Evolutionary conservation across 306 rosid species (phyloP).

Genomic region (Inga laurina): DNA sequence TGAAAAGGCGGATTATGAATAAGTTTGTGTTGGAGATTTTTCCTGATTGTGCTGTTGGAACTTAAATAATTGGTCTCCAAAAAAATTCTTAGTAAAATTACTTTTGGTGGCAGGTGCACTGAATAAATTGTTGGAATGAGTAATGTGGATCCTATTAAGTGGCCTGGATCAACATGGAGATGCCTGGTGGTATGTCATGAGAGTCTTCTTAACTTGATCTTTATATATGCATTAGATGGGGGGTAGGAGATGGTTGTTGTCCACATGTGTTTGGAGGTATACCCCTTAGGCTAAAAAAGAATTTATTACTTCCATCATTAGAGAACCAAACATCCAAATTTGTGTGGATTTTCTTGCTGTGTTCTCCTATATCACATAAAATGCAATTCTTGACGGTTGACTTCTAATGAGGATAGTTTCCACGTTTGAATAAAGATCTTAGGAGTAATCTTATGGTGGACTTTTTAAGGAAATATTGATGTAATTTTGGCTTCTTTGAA

Average conservation of each 20-base stretch:
- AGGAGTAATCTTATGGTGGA: no score
- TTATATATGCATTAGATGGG: not conserved
- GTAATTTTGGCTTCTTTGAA: no score
- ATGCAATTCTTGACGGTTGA: not conserved
- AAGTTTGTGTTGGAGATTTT: conserved; percentile 46
- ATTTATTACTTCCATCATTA: not conserved
- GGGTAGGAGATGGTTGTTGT: not conserved
- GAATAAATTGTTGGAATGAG: conserved; percentile 73
- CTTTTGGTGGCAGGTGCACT: conserved; percentile 54
- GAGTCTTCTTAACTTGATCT: not conserved
- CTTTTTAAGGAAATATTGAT: no score
- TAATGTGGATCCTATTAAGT: conserved; percentile 76
- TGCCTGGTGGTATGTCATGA: conserved; percentile 60
- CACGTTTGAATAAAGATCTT: no score
- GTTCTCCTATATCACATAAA: not conserved
- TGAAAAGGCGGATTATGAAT: no score
- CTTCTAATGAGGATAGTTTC: no score
- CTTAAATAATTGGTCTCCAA: not conserved
- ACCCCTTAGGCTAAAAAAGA: not conserved
- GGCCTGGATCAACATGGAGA: conserved; percentile 95
- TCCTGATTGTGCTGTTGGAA: conserved; percentile 18
- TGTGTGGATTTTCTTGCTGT: not conserved
- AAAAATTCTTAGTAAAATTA: conserved; percentile 13
- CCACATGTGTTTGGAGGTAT: not conserved
- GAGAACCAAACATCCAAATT: not conserved